Percentiles rank a stretch among this genome's conserved stretches.
Evolutionary conservation across 2,329 filamentous ascomycete species (phyloP).

Genomic region (Fusarium aywerte): DNA sequence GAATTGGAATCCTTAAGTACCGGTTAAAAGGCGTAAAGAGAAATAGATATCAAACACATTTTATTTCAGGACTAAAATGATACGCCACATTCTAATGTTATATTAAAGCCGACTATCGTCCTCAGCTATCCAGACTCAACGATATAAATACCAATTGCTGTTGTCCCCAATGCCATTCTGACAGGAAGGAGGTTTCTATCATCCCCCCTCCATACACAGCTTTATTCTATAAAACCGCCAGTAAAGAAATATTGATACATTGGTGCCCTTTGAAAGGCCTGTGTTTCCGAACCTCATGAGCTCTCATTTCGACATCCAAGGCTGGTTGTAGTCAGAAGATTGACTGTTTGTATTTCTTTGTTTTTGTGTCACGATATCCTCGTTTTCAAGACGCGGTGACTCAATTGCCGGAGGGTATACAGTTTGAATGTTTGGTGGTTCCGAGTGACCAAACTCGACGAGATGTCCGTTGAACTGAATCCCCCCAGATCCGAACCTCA

Average conservation of each 20-base stretch:
- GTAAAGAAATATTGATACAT: neutral
- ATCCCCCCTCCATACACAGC: no score
- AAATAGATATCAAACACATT: no score
- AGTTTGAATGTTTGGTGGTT: neutral
- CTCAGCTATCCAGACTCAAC: neutral
- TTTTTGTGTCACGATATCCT: conserved; percentile 1
- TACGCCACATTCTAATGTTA: neutral
- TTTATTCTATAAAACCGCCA: neutral
- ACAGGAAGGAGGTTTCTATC: neutral
- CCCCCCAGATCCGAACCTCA: conserved; percentile 41
- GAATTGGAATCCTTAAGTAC: no score
- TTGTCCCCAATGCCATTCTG: neutral
- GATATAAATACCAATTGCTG: neutral
- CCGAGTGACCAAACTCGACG: conserved; percentile 37
- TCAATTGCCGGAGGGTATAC: conserved; percentile 35
- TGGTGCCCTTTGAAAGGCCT: neutral
- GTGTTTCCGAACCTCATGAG: neutral
- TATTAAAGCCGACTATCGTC: neutral
- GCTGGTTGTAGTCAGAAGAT: neutral
- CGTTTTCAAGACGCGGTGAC: conserved; percentile 7
- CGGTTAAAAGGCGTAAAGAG: no score
- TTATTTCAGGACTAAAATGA: neutral
- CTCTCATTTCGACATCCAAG: neutral
- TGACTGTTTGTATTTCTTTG: neutral
- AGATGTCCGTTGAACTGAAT: conserved; percentile 41